A percentile compares a stretch with the other conserved stretches of the same genome.
phyloP scores from a whole-genome alignment of 1,284 basidiomycete genomes.

The Malassezia japonica region DNA sequence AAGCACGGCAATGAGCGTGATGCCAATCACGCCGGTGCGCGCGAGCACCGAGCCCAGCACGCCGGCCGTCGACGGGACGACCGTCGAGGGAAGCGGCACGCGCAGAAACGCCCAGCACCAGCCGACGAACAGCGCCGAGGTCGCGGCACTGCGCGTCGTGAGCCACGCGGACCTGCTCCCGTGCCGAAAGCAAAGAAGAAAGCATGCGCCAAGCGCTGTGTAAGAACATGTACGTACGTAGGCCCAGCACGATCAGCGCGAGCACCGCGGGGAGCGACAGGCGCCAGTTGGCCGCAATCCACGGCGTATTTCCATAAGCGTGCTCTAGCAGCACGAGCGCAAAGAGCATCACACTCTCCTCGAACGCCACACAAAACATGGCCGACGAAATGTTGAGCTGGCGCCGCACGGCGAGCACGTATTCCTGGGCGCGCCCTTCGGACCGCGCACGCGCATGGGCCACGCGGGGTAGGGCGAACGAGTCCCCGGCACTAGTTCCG shows the following conservation, averaged over 20 bases:
- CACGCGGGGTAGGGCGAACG: conserved; percentile 19
- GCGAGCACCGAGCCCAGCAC: conserved; percentile 27
- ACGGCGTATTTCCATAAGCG: conserved; percentile 13
- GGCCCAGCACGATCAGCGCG: conserved; percentile 23
- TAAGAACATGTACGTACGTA: conserved; percentile 17
- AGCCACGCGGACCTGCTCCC: conserved; percentile 7
- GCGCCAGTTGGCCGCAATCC: conserved; percentile 19
- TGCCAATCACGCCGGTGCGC: conserved; percentile 49
- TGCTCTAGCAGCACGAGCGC: conserved; percentile 37
- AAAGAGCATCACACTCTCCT: conserved; percentile 33
- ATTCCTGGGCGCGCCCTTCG: conserved; percentile 14
- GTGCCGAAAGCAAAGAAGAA: conserved; percentile 30
- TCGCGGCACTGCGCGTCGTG: conserved; percentile 18
- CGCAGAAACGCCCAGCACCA: conserved; percentile 40
- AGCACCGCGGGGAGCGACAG: conserved; percentile 17
- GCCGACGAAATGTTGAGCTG: conserved; percentile 21
- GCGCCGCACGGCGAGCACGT: conserved; percentile 9
- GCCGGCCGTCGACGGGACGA: conserved; percentile 14
- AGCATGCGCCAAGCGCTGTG: conserved; percentile 29
- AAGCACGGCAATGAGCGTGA: conserved; percentile 49
- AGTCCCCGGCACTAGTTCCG: conserved; percentile 1
- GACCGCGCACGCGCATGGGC: conserved; percentile 10
- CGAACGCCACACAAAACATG: conserved; percentile 35
- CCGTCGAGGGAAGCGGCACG: conserved; percentile 34
- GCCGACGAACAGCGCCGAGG: conserved; percentile 25